Conservation (phyloP, 441 rosid genomes). For the Populus hybrid region DNA sequence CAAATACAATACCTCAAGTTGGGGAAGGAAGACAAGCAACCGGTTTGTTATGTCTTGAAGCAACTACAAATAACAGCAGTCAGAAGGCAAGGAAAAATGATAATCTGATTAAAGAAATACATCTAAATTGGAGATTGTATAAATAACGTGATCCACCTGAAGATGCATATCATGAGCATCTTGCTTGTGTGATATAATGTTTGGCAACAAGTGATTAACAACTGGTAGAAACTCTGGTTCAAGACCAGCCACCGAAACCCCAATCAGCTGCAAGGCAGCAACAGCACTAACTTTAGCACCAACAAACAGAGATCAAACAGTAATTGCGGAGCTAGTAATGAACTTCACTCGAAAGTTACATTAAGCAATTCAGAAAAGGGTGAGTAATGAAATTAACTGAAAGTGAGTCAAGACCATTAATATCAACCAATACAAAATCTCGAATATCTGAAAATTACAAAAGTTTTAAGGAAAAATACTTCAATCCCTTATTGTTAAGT, state of each 20-base stretch:
- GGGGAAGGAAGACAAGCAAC: slow-evolving; percentile 74
- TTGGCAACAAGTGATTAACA: slow-evolving; percentile 72
- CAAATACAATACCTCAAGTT: slow-evolving; percentile 65
- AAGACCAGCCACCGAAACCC: slow-evolving; percentile 69
- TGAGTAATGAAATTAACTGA: background rate
- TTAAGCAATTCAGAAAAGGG: background rate
- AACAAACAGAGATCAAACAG: slow-evolving; percentile 9
- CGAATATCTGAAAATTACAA: background rate
- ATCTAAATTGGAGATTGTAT: slow-evolving; percentile 9
- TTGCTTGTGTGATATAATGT: slow-evolving; percentile 65
- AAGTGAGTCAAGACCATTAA: slow-evolving; percentile 1
- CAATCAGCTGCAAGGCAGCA: slow-evolving; percentile 60
- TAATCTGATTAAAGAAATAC: slow-evolving; percentile 15
- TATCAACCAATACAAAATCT: background rate
- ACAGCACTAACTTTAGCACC: slow-evolving; percentile 9
- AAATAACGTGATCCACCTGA: slow-evolving; percentile 48
- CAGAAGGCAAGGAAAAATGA: slow-evolving; percentile 34
- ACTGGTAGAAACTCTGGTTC: slow-evolving; percentile 93
- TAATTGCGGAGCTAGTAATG: background rate
- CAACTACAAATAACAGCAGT: slow-evolving; percentile 52
- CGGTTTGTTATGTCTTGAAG: slow-evolving; percentile 78
- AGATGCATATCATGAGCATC: slow-evolving; percentile 79
- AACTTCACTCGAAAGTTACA: background rate
- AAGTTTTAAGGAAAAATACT: background rate
- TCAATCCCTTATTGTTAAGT: background rate